Percentiles rank a stretch among this genome's conserved stretches.
Conservation (phyloP, 2,329 filamentous ascomycete species). For the Talaromyces pinophilus region DNA sequence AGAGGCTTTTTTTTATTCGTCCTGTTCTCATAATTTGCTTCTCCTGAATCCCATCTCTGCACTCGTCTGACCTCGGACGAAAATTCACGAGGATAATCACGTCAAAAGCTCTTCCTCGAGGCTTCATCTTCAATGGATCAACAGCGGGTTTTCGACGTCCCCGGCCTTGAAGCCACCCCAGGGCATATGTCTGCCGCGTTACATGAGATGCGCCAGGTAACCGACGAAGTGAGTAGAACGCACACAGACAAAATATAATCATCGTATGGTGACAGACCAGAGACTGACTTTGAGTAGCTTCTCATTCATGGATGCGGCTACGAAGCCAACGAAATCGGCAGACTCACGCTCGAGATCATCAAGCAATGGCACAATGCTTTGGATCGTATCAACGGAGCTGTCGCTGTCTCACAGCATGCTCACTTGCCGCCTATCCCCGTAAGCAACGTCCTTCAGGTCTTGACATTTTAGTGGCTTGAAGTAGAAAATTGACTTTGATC, state of each 20-base stretch:
- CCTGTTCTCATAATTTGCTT: background rate
- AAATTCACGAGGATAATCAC: background rate
- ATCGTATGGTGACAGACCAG: background rate
- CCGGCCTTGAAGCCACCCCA: background rate
- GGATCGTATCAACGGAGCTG: slow-evolving; percentile 25
- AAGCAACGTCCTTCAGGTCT: background rate
- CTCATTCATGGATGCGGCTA: slow-evolving; percentile 2
- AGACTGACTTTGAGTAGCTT: slow-evolving; percentile 16
- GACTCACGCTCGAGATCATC: slow-evolving; percentile 29
- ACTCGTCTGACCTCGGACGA: background rate
- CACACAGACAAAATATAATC: background rate
- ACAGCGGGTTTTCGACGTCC: background rate
- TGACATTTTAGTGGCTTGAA: background rate
- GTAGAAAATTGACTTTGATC: background rate
- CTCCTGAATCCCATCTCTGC: background rate
- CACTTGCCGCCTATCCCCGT: background rate
- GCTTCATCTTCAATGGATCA: background rate
- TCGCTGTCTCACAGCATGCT: background rate
- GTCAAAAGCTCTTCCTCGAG: background rate
- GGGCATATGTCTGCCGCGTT: background rate
- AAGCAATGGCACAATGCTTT: slow-evolving; percentile 29
- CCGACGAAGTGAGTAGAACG: background rate
- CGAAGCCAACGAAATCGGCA: slow-evolving; percentile 32
- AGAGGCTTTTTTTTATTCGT: background rate
- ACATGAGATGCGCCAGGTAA: background rate